Evolutionary conservation across 2,329 filamentous ascomycete species (phyloP), one percentile per base, ranked within the genome.

Genomic region (Salinomyces thailandicus): DNA sequence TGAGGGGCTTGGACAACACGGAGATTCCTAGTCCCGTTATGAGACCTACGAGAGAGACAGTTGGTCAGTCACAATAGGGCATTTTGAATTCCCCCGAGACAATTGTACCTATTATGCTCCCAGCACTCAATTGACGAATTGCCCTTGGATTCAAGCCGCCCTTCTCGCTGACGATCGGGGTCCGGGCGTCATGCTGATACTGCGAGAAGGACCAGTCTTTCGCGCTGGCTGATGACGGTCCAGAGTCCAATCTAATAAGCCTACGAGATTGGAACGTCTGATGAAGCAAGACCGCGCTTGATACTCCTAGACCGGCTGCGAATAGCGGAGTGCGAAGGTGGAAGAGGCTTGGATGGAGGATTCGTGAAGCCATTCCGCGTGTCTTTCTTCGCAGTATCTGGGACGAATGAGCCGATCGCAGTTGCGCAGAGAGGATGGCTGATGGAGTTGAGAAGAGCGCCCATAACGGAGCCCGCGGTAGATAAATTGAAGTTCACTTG

Each of bases 1-100:
- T 78, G 32, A 87, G 62, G 1, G 79, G 75, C 53, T 75, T 75
- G 6, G 79, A 85, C 57, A 87, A 85, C 12, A 80, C 64, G 40
- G 77, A 76, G 17, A 86, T 68, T 0, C 79, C 62, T 19, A 87
- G 50, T 1, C 81, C 81, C 3, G 70, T 61, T n/a, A 71, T 49
- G 37, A 82, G 73, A 13, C 79, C 77, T 79, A 32, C 1, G 27
- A 11, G 4, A 19, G 18, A 14, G 12, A 15, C n/a, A 28, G 18
- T 11, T n/a, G n/a, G n/a, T 29, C 11, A 33, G 13, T 9, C n/a
- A 26, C 22, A 26, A 9, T 26, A 26, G 22, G 9, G 22, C 9
- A 26, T 26, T n/a, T 26, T 9, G 9, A 26, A 8, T 2, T 26
- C 9, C n/a, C 22, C 9, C 9, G 4, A 26, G 22, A 26, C n/a